Base-by-base conservation (phyloP, 768 basidiomycete genomes). In the Gyrodon lividus region DNA sequence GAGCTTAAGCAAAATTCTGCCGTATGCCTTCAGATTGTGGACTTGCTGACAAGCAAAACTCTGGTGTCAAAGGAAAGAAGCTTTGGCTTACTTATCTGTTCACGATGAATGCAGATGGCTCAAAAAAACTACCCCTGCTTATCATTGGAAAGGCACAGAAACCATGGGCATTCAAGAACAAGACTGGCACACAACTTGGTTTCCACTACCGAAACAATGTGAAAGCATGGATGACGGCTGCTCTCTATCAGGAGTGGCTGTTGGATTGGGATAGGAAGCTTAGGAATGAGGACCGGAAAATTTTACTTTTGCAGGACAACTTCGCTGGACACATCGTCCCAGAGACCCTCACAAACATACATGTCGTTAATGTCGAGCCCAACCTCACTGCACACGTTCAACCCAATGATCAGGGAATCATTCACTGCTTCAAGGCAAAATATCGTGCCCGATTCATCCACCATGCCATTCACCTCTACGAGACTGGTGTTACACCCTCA, bases 371-470 rank as follows among this genome's bases (percentile, higher is more conserved):
- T 6, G 52, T 54, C 4, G 63, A 67, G 40, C 67, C 72, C 7
- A 75, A 74, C 30, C 60, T 75, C 9, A 76, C 69, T 2, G 37
- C 67, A 1, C 66, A 71, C 51, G 50, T 74, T 2, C 73, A 76
- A 44, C 71, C 71, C 3, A 64, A 57, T 12, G 70, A 75, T 37
- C 58, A 64, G 19, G 72, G 72, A 0, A 70, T 74, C 19, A 75
- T 73, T 41, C 19, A 1, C 0, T 50, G 34, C 19, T 57, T 57
- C 34, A 57, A 57, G 42, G 69, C 72, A 0, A 64, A 74, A 9
- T 76, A 74, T 41, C 51, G 57, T 13, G 48, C 58, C 4, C 35
- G 41, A 4, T 71, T 65, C 52, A 67, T 68, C 47, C 46, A 57
- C 6, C 58, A 60, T 5, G 64, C 71, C 1, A 55, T 74, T 17